These are phyloP conservation scores for Calonectria fujianensis DNA, from an alignment of 2,329 filamentous ascomycete species.

Conservation along the genomic window DNA sequence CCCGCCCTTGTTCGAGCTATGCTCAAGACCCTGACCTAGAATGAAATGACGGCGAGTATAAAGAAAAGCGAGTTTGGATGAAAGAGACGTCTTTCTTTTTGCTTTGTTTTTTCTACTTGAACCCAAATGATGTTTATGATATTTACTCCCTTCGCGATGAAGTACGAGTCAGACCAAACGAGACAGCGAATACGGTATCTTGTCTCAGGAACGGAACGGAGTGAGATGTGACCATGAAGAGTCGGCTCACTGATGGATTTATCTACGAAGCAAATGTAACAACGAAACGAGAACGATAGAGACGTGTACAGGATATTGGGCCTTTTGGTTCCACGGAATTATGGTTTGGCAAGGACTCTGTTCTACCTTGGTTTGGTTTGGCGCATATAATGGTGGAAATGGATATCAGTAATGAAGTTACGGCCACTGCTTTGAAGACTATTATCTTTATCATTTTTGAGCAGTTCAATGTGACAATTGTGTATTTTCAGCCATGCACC, in stretches of 20 bases:
- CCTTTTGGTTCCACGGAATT: conserved; percentile 10
- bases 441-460: background rate
- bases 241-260: conserved; percentile 21
- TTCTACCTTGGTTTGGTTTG: conserved; percentile 27
- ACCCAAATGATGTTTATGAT: conserved; percentile 40
- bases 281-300: conserved; percentile 28
- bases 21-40: conserved; percentile 81
- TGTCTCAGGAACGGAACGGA: conserved; percentile 5
- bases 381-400: conserved; percentile 34
- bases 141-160: conserved; percentile 29
- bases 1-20: conserved; percentile 80
- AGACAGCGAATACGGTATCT: background rate
- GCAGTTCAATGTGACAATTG: background rate
- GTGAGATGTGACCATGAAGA: background rate
- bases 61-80: conserved; percentile 21
- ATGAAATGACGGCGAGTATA: conserved; percentile 21
- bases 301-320: conserved; percentile 28
- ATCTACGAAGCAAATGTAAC: conserved; percentile 33
- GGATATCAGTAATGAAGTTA: conserved; percentile 38
- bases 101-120: background rate
- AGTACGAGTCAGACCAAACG: conserved; percentile 13
- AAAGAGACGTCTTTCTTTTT: conserved; percentile 19
- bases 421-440: conserved; percentile 14
- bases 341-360: conserved; percentile 13
- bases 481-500: background rate